These are phyloP conservation scores for Anisogramma anomala DNA, from an alignment of 2,329 filamentous ascomycete genomes.

Conservation along the genomic window DNA sequence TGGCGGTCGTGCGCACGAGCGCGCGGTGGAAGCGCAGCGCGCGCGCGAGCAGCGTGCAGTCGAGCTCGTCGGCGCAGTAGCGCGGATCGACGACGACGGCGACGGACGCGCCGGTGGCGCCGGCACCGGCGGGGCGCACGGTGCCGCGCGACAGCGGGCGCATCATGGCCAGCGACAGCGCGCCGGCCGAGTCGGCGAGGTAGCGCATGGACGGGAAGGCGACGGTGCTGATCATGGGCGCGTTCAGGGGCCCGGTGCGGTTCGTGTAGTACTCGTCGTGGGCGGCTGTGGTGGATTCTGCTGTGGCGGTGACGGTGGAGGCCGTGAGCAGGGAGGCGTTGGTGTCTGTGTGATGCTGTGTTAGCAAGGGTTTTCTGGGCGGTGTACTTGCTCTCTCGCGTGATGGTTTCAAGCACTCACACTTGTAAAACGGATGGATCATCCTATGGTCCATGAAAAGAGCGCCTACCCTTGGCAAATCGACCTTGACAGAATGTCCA, in stretches of 20 bases:
- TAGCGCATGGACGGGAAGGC: conserved; percentile 17
- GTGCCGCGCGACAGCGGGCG: conserved; percentile 28
- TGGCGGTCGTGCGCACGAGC: conserved; percentile 17
- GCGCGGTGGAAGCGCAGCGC: conserved; percentile 33
- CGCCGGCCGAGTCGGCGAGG: conserved; percentile 19
- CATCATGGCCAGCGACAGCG: conserved; percentile 16
- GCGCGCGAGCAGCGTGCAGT: conserved; percentile 35
- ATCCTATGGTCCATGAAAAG: conserved; percentile 27
- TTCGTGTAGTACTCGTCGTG: conserved; percentile 17
- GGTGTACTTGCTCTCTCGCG: too few relatives aligned
- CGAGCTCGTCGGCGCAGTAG: conserved; percentile 34
- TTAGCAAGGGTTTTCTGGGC: too few relatives aligned
- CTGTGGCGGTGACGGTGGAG: conserved; percentile 11
- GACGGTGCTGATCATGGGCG: conserved; percentile 18
- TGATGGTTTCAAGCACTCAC: too few relatives aligned
- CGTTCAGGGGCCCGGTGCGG: conserved; percentile 18
- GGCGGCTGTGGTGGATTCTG: conserved; percentile 10
- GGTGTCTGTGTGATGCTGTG: conserved; percentile 13
- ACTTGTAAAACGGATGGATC: conserved; percentile 24
- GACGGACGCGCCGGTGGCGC: too few relatives aligned
- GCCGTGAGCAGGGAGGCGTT: conserved; percentile 15
- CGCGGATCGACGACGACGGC: conserved; percentile 41
- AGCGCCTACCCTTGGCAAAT: conserved; percentile 22
- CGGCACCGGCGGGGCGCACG: too few relatives aligned
- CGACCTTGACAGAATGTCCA: conserved; percentile 21